phyloP scores from a whole-genome alignment of 2,329 filamentous ascomycete genomes.

The Arachnopeziza araneosa region DNA sequence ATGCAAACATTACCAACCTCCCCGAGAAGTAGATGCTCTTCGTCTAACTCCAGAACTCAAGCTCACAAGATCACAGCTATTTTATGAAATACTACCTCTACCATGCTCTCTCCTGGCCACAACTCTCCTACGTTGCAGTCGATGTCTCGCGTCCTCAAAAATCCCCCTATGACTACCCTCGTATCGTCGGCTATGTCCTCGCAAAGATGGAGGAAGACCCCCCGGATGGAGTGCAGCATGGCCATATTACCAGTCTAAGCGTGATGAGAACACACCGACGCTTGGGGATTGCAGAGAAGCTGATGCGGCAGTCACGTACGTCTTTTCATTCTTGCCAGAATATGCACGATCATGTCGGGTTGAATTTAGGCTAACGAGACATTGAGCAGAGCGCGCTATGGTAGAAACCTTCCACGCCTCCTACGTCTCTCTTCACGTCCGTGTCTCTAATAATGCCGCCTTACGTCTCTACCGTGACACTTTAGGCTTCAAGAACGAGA shows the following conservation, averaged over 20 bases:
- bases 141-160: conserved; percentile 77
- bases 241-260: conserved; percentile 90
- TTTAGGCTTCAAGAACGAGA: conserved; percentile 81
- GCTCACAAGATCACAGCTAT: conserved; percentile 47
- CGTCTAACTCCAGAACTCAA: neutral
- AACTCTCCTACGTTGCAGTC: conserved; percentile 93
- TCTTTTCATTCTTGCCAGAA: conserved; percentile 20
- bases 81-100: conserved; percentile 99
- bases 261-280: conserved; percentile 95
- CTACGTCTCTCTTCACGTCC: conserved; percentile 95
- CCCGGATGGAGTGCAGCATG: conserved; percentile 81
- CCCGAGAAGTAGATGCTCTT: conserved; percentile 64
- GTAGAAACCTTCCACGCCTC: conserved; percentile 86
- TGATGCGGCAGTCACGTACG: conserved; percentile 94
- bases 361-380: neutral
- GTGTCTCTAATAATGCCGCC: conserved; percentile 86
- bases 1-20: conserved; percentile 97
- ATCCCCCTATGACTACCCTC: conserved; percentile 81
- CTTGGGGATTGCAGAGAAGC: conserved; percentile 88
- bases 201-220: conserved; percentile 99
- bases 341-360: neutral
- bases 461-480: conserved; percentile 90
- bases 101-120: conserved; percentile 96
- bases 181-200: conserved; percentile 98
- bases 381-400: conserved; percentile 78